phyloP scores from a whole-genome alignment of 2,329 filamentous ascomycete genomes.

The Colletotrichum lupini region DNA sequence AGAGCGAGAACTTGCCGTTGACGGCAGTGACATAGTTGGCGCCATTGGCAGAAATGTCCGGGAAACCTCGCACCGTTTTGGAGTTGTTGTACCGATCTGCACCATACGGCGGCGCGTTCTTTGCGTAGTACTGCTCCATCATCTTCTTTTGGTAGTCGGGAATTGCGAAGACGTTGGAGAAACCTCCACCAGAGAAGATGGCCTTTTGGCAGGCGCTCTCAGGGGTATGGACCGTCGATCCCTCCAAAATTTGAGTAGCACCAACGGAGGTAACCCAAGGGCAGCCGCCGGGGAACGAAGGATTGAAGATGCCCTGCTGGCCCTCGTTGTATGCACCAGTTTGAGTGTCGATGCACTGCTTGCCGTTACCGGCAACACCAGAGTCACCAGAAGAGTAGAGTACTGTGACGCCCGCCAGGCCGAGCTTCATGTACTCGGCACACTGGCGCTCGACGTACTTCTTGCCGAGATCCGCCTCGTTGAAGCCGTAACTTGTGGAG shows the following conservation, averaged over 20 bases:
- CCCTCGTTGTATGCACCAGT: conserved; percentile 46
- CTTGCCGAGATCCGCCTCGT: conserved; percentile 60
- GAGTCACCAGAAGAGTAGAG: conserved; percentile 63
- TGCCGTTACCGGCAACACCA: conserved; percentile 54
- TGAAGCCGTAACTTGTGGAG: conserved; percentile 64
- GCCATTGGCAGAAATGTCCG: conserved; percentile 59
- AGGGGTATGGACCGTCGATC: conserved; percentile 49
- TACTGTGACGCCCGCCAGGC: conserved; percentile 61
- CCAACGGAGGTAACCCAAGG: conserved; percentile 64
- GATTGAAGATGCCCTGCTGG: conserved; percentile 52
- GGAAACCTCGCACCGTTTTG: conserved; percentile 56
- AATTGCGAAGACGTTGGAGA: conserved; percentile 59
- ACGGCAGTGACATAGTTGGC: conserved; percentile 56
- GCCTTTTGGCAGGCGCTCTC: conserved; percentile 58
- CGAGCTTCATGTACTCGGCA: conserved; percentile 67
- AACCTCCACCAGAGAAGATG: conserved; percentile 60
- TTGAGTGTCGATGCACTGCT: conserved; percentile 47
- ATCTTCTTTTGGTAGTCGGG: conserved; percentile 58
- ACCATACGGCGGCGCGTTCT: conserved; percentile 53
- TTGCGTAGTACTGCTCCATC: conserved; percentile 51
- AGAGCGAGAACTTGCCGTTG: conserved; percentile 52
- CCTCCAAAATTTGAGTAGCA: conserved; percentile 57
- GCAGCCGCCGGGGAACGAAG: conserved; percentile 57
- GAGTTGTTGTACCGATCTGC: conserved; percentile 57
- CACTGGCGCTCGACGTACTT: conserved; percentile 64